A percentile compares a stretch with the other conserved stretches of the same genome.
These are phyloP conservation scores for Camellia sinensis DNA, from an alignment of 148 eudicot genomes.

Conservation along the genomic window DNA sequence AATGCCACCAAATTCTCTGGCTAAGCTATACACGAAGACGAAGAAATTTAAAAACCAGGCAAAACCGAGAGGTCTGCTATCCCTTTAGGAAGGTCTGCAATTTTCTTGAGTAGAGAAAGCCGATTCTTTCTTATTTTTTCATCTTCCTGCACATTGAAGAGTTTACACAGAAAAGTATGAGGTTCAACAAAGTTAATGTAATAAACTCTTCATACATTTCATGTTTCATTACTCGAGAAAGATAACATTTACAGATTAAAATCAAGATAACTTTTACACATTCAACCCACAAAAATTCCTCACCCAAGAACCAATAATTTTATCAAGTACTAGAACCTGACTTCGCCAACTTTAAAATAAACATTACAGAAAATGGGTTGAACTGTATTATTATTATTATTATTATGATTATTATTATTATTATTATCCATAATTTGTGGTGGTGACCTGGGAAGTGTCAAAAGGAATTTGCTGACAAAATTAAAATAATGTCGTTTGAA, in stretches of 20 bases:
- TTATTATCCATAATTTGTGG: background rate
- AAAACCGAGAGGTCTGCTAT: constrained; percentile 81
- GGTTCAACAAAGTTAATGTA: background rate
- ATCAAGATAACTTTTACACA: background rate
- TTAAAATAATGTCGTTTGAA: background rate
- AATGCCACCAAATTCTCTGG: background rate
- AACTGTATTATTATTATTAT: background rate
- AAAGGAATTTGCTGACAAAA: background rate
- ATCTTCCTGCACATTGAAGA: constrained; percentile 51
- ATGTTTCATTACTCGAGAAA: background rate
- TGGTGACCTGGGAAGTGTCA: background rate
- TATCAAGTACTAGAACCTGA: background rate
- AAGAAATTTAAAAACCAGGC: constrained; percentile 68
- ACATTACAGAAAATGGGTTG: background rate
- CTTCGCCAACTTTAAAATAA: background rate
- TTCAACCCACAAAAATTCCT: background rate
- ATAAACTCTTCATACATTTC: too few relatives aligned
- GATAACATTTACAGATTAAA: background rate
- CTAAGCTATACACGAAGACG: background rate
- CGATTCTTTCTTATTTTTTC: constrained; percentile 77
- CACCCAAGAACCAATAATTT: too few relatives aligned
- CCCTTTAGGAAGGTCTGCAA: constrained; percentile 87
- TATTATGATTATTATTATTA: too few relatives aligned
- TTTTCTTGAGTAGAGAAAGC: constrained; percentile 63
- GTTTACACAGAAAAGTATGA: background rate